Conservation (phyloP, 306 rosid genomes). For the Lathyrus aphaca region DNA sequence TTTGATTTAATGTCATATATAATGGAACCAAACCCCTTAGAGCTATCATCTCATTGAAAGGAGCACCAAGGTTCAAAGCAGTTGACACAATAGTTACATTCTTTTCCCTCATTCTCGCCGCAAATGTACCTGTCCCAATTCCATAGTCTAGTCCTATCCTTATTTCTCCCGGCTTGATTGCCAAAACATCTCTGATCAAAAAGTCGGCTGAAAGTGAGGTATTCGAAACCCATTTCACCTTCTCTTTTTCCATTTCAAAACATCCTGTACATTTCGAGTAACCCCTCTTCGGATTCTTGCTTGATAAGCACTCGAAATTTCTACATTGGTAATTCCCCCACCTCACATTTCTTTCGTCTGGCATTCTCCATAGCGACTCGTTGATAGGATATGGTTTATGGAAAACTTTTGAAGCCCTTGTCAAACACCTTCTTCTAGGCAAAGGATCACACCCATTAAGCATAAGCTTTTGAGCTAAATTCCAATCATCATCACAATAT, state of each 20-base stretch:
- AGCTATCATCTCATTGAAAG: constrained; percentile 88
- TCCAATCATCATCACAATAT: constrained; percentile 95
- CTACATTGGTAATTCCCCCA: constrained; percentile 90
- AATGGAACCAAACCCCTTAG: constrained; percentile 85
- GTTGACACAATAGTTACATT: constrained; percentile 77
- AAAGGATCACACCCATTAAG: constrained; percentile 90
- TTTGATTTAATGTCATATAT: constrained; percentile 69
- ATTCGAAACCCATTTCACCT: constrained; percentile 77
- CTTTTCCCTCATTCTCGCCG: constrained; percentile 89
- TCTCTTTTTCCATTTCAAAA: constrained; percentile 90
- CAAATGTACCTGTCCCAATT: constrained; percentile 82
- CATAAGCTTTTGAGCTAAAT: constrained; percentile 83
- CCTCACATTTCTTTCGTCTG: constrained; percentile 78
- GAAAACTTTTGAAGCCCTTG: constrained; percentile 83
- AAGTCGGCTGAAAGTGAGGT: constrained; percentile 57
- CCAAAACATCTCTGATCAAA: constrained; percentile 55
- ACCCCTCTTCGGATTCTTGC: constrained; percentile 74
- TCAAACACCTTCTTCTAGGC: constrained; percentile 81
- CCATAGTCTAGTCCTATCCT: constrained; percentile 87
- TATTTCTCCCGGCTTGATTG: constrained; percentile 61
- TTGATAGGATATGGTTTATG: constrained; percentile 73
- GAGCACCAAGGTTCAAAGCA: constrained; percentile 91
- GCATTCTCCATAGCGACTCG: constrained; percentile 79
- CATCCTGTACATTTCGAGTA: constrained; percentile 79
- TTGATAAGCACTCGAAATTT: constrained; percentile 70